A percentile compares a stretch with the other conserved stretches of the same genome.
Evolutionary conservation across 2,329 filamentous ascomycete genomes (phyloP).

Genomic region (Trichoderma pleuroti): DNA sequence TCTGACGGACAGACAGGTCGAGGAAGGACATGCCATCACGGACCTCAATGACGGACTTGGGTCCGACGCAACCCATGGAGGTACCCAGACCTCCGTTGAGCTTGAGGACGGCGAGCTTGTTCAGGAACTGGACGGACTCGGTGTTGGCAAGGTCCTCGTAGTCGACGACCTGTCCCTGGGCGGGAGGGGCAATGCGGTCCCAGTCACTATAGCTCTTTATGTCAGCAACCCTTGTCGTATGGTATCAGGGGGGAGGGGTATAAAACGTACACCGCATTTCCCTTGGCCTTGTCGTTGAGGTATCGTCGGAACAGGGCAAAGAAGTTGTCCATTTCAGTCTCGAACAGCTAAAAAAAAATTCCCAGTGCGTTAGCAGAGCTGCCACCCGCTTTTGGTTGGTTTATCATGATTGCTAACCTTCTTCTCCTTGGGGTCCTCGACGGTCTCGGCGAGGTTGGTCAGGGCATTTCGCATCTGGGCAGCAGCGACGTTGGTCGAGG

Average conservation of each 20-base stretch:
- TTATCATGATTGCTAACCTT: slow-evolving; percentile 56
- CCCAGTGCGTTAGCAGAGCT: slow-evolving; percentile 13
- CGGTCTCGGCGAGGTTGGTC: slow-evolving; percentile 86
- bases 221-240: neutral
- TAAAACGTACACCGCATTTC: slow-evolving; percentile 70
- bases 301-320: slow-evolving; percentile 98
- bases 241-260: neutral
- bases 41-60: slow-evolving; percentile 99
- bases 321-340: slow-evolving; percentile 99
- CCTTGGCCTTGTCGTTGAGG: slow-evolving; percentile 98
- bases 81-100: slow-evolving; percentile 99
- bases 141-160: slow-evolving; percentile 87
- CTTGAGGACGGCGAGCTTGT: slow-evolving; percentile 97
- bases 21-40: slow-evolving; percentile 99
- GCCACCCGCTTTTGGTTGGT: neutral
- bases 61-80: slow-evolving; percentile 98
- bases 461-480: slow-evolving; percentile 99
- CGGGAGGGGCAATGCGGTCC: slow-evolving; percentile 93
- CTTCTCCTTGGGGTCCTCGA: slow-evolving; percentile 74
- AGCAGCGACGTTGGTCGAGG: slow-evolving; percentile 94
- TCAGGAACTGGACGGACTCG: slow-evolving; percentile 89
- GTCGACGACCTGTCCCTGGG: slow-evolving; percentile 89
- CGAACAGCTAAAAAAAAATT: slow-evolving; percentile 67
- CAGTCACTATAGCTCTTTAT: slow-evolving; percentile 64
- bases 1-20: slow-evolving; percentile 96